Conservation (phyloP, 2,329 filamentous ascomycete species). For the Davidsoniella virescens region DNA sequence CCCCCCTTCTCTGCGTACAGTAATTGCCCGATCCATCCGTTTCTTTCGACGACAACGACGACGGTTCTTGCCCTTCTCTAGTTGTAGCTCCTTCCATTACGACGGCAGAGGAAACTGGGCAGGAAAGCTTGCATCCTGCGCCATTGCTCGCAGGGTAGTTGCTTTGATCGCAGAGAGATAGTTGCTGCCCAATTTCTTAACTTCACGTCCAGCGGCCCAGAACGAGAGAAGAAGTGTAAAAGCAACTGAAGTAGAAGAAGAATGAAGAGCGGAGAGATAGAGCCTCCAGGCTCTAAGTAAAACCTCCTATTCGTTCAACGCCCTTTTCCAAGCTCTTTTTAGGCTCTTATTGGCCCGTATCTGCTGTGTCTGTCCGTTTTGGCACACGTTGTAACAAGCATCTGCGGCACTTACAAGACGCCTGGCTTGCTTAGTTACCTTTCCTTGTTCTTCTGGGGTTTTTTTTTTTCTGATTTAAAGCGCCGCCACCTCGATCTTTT, state of each 20-base stretch:
- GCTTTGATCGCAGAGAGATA: conserved; percentile 5
- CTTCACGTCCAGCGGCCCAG: neutral
- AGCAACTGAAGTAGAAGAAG: neutral
- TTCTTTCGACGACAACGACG: too few species aligned
- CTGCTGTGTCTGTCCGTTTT: too few species aligned
- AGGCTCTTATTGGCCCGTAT: neutral
- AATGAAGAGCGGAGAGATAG: too few species aligned
- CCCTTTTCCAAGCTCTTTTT: neutral
- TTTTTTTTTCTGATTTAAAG: conserved; percentile 4
- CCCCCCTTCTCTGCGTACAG: too few species aligned
- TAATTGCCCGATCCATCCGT: too few species aligned
- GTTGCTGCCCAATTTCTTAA: conserved; percentile 12
- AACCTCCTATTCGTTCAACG: neutral
- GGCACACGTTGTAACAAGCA: too few species aligned
- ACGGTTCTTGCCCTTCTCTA: too few species aligned
- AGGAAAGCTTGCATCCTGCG: conserved; percentile 7
- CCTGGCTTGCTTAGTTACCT: neutral
- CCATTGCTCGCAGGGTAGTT: conserved; percentile 10
- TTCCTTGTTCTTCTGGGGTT: neutral
- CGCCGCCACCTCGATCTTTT: conserved; percentile 7
- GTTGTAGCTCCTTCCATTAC: too few species aligned
- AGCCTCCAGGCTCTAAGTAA: too few species aligned
- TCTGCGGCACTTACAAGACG: too few species aligned
- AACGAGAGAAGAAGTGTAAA: neutral
- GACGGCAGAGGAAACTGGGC: too few species aligned